phyloP scores from a whole-genome alignment of 139 green algal genomes.

The Chlorokybus atmophyticus region DNA sequence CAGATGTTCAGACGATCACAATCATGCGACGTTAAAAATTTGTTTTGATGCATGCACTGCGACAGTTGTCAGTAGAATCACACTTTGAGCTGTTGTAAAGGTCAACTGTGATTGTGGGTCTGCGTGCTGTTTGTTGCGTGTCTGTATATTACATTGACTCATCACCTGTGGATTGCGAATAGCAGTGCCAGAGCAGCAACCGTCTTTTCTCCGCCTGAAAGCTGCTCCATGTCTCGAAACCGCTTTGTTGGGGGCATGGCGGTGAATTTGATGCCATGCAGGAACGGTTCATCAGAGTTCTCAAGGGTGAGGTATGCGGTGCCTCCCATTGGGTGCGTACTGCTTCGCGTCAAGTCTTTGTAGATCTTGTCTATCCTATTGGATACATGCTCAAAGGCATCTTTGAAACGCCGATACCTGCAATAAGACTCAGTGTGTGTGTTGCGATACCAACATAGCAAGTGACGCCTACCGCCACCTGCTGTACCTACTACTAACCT shows the following conservation, averaged over 20 bases:
- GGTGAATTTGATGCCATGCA: conserved; percentile 73
- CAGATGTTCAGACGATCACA: too few relatives aligned
- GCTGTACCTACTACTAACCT: conserved; percentile 2
- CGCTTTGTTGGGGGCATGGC: conserved; percentile 93
- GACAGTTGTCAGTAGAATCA: too few relatives aligned
- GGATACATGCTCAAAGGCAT: conserved; percentile 72
- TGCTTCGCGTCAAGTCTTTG: conserved; percentile 67
- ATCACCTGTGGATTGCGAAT: conserved; percentile 80
- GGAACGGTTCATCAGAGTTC: conserved; percentile 71
- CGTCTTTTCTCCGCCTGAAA: conserved; percentile 79
- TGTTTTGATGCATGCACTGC: too few relatives aligned
- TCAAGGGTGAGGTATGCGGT: conserved; percentile 77
- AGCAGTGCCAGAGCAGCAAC: conserved; percentile 89
- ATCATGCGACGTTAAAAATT: too few relatives aligned
- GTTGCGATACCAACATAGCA: background rate
- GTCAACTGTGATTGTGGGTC: too few relatives aligned
- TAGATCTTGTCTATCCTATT: conserved; percentile 80
- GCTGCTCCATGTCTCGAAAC: conserved; percentile 94
- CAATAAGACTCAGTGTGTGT: conserved; percentile 4
- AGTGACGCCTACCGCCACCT: background rate
- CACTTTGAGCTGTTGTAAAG: too few relatives aligned
- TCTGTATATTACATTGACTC: too few relatives aligned
- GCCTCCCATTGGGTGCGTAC: conserved; percentile 57
- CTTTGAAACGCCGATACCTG: conserved; percentile 63
- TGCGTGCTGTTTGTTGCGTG: too few relatives aligned